Evolutionary conservation across 2,329 filamentous ascomycete species (phyloP), one percentile per base, ranked within the genome.

Genomic region (Ambrosiella cleistominuta): DNA sequence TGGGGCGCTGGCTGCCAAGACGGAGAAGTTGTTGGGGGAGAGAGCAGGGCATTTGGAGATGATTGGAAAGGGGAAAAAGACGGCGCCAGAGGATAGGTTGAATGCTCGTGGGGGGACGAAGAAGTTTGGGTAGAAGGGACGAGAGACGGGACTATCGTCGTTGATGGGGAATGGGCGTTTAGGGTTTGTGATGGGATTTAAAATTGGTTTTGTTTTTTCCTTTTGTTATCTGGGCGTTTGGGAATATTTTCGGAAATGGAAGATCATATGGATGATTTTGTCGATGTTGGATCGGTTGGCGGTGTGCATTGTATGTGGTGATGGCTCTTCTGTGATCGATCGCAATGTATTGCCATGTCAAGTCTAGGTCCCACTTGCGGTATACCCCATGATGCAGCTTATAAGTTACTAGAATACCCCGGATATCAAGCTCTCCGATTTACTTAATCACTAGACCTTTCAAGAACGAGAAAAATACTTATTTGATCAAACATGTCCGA

Each of bases 1-100:
- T 11, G 72, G 75, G 2, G 78, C 77, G 52, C 70, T 82, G 65
- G 72, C 71, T 49, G 71, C 70, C 60, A 72, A 73, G 69, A 82
- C 79, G 38, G 79, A 82, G 71, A 70, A 72, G 62, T 70, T 81
- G 65, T 71, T 82, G 45, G 78, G 78, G 61, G 76, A 81, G 70
- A 70, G 78, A 7, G 79, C 76, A 4, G 78, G 79, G 0, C 79
- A 82, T 60, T 67, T 82, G 27, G 79, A 82, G 70, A 65, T 81
- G 62, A 78, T 81, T 61, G 78, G 76, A 38, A 74, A 76, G 68
- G 74, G 75, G 8, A 76, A 78, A 67, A 79, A 75, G 67, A 69
- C 69, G 52, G 64, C 68, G 54, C 68, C 66, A 37, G 60, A 65
- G 54, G 60, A 63, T 15, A 57, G 51, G 36, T 19, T 63, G 49